phyloP scores from a whole-genome alignment of 305 asterid genomes.

The Fraxinus platypoda region DNA sequence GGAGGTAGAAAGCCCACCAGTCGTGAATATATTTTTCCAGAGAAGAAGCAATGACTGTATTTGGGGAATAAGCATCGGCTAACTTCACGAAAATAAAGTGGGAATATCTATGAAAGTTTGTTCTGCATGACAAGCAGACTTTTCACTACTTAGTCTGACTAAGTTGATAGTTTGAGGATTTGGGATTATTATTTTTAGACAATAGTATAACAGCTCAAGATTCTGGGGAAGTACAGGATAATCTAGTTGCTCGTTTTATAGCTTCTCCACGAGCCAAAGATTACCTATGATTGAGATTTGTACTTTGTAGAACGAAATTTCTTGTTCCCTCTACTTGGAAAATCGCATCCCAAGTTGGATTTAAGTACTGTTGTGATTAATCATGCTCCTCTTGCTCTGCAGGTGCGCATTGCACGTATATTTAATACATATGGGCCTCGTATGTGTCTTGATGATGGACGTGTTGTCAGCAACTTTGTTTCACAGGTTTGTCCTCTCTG shows the following conservation, averaged over 20 bases:
- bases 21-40: neutral
- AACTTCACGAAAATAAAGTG: neutral
- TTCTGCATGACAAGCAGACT: neutral
- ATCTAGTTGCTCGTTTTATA: neutral
- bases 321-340: neutral
- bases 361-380: neutral
- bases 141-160: neutral
- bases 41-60: neutral
- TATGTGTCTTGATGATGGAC: slow-evolving; percentile 99
- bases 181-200: neutral
- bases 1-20: neutral
- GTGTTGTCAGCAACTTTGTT: slow-evolving; percentile 96
- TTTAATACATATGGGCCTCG: slow-evolving; percentile 97
- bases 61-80: neutral
- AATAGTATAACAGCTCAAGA: neutral
- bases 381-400: slow-evolving; percentile 21
- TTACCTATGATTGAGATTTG: neutral
- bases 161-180: neutral
- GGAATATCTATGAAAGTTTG: neutral
- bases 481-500: slow-evolving; percentile 64
- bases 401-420: slow-evolving; percentile 94
- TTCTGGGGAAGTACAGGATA: neutral
- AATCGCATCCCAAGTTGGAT: slow-evolving; percentile 3
- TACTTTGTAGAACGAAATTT: neutral
- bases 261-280: neutral